phyloP scores from a whole-genome alignment of 192 early-diverging fungal genomes.

The Phlyctochytrium arcticum region DNA sequence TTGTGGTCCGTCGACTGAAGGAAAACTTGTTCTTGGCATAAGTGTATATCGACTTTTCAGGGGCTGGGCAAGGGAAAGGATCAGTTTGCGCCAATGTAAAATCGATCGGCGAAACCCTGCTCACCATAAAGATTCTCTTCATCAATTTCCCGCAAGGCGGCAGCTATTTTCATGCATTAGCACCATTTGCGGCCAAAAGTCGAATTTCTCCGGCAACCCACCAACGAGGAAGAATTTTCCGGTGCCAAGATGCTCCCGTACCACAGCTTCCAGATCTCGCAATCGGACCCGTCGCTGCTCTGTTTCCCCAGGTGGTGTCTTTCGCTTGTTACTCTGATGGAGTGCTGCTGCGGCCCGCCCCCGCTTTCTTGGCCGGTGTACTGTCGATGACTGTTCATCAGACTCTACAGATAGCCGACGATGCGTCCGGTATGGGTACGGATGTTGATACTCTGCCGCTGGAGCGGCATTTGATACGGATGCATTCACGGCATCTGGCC shows the following conservation, averaged over 20 bases:
- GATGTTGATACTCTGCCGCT: background rate
- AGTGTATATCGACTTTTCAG: conserved; percentile 33
- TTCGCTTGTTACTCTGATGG: background rate
- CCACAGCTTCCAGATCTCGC: conserved; percentile 30
- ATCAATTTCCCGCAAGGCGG: conserved; percentile 40
- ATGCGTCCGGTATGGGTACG: background rate
- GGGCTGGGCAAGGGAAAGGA: background rate
- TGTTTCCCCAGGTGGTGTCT: background rate
- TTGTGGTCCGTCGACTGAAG: conserved; percentile 43
- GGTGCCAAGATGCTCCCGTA: conserved; percentile 37
- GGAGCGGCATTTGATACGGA: conserved; percentile 2
- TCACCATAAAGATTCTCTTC: conserved; percentile 38
- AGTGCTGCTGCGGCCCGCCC: background rate
- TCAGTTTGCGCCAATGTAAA: too few species aligned
- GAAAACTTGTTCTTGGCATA: conserved; percentile 36
- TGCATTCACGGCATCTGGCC: background rate
- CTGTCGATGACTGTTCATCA: background rate
- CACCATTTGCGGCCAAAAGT: background rate
- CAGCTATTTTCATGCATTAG: conserved; percentile 17
- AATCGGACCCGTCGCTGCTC: conserved; percentile 3
- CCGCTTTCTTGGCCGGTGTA: background rate
- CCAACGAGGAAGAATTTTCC: conserved; percentile 47
- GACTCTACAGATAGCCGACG: background rate
- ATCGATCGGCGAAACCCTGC: too few species aligned
- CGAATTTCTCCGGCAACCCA: conserved; percentile 9